These are phyloP conservation scores for Gaertneriomyces sp. DNA, from an alignment of 192 early-diverging fungal species.

Conservation along the genomic window DNA sequence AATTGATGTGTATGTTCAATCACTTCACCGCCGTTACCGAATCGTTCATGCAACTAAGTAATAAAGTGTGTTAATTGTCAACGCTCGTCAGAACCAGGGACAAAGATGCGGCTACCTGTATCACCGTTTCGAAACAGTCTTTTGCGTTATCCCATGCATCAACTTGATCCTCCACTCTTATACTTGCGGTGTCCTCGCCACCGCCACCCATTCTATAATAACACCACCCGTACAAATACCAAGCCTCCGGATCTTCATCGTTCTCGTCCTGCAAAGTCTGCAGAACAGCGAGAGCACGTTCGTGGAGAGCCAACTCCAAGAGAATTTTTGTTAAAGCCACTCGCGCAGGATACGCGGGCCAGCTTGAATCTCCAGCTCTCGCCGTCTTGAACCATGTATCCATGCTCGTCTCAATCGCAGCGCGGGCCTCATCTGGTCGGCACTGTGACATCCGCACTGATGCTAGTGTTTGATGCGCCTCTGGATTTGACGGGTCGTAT, in stretches of 20 bases:
- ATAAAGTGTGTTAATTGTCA: constrained; percentile 42
- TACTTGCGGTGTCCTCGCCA: constrained; percentile 21
- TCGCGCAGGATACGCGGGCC: constrained; percentile 68
- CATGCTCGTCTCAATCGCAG: constrained; percentile 62
- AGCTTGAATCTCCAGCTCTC: constrained; percentile 12
- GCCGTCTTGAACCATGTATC: constrained; percentile 63
- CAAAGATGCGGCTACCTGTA: constrained; percentile 44
- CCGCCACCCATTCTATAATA: constrained; percentile 72
- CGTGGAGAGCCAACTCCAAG: constrained; percentile 77
- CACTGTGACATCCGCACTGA: constrained; percentile 86
- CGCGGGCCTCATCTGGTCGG: constrained; percentile 73
- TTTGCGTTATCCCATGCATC: constrained; percentile 67
- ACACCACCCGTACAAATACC: constrained; percentile 96
- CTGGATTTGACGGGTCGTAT: constrained; percentile 70
- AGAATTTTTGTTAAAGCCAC: constrained; percentile 78
- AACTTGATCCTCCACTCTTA: constrained; percentile 42
- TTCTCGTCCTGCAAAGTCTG: constrained; percentile 82
- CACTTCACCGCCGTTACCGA: constrained; percentile 66
- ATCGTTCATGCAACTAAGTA: constrained; percentile 55
- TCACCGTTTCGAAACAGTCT: constrained; percentile 68
- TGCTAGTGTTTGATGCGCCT: constrained; percentile 83
- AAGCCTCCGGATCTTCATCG: constrained; percentile 86
- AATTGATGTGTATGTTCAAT: constrained; percentile 69
- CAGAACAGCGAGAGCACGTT: constrained; percentile 74
- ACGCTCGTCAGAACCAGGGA: not conserved